Evolutionary conservation across 352 stramenopile species (phyloP).

Genomic region (Globisporangium heterothallicum): DNA sequence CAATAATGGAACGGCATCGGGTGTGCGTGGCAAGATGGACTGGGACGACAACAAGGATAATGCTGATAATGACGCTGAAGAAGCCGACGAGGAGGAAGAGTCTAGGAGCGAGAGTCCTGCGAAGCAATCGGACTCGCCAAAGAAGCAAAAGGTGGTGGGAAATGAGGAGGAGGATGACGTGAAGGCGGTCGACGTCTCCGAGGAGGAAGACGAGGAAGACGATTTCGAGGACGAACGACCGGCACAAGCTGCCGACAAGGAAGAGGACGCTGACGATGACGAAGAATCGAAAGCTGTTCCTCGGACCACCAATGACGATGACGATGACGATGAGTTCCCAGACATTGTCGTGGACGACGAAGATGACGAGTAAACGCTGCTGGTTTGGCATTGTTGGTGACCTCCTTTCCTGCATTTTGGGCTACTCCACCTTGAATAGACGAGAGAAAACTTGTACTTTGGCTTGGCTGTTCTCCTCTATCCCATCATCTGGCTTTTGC

Average conservation of each 20-base stretch:
- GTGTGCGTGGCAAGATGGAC: constrained; percentile 31
- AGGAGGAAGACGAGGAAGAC: constrained; percentile 16
- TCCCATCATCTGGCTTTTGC: not conserved
- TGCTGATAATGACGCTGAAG: constrained; percentile 10
- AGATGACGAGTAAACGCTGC: constrained; percentile 42
- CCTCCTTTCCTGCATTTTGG: not conserved
- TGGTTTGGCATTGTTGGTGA: too few species aligned
- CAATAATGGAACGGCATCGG: constrained; percentile 9
- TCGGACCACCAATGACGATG: constrained; percentile 22
- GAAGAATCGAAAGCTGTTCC: constrained; percentile 12
- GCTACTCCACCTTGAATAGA: too few species aligned
- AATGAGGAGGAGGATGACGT: constrained; percentile 12
- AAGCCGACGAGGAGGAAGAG: constrained; percentile 5
- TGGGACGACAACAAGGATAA: constrained; percentile 29
- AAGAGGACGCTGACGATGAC: constrained; percentile 18
- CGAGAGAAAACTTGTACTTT: too few species aligned
- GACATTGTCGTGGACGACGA: constrained; percentile 79
- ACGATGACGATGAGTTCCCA: constrained; percentile 76
- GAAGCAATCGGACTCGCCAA: not conserved
- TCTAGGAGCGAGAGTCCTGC: not conserved
- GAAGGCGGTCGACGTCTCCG: constrained; percentile 25
- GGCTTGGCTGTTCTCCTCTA: too few species aligned
- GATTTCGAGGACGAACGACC: constrained; percentile 21
- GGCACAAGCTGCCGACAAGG: constrained; percentile 9
- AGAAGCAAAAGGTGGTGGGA: constrained; percentile 22